Percentiles rank a stretch among this genome's conserved stretches.
Conservation (phyloP, 73 alveolate genomes). For the Tetrahymena thermophila region DNA sequence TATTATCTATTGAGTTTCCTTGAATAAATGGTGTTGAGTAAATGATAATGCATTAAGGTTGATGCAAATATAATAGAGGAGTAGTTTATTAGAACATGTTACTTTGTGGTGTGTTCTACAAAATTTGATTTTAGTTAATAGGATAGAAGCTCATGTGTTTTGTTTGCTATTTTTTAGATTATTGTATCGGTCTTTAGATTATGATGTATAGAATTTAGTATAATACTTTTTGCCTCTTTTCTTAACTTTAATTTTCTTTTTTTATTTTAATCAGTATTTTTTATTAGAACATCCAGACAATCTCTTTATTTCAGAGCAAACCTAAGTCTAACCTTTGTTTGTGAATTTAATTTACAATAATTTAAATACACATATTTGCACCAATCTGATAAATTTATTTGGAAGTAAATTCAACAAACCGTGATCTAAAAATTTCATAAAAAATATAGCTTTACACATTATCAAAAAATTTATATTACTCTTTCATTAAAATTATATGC, state of each 20-base stretch:
- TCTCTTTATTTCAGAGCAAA: not conserved
- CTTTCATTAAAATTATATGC: too few relatives aligned
- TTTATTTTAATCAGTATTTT: not conserved
- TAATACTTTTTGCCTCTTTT: not conserved
- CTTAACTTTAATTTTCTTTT: not conserved
- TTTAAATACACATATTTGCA: not conserved
- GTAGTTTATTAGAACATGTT: not conserved
- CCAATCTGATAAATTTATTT: not conserved
- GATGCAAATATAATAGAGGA: not conserved
- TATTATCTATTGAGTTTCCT: not conserved
- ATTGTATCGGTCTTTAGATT: not conserved
- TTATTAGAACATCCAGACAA: not conserved
- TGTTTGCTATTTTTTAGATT: not conserved
- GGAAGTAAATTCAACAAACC: not conserved
- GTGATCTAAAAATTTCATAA: too few relatives aligned
- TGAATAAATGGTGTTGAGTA: not conserved
- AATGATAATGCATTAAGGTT: not conserved
- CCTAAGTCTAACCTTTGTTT: not conserved
- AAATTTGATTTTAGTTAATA: too few relatives aligned
- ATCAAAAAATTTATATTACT: too few relatives aligned
- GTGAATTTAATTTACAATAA: not conserved
- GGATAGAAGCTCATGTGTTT: not conserved
- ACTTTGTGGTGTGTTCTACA: not conserved
- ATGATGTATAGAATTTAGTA: not conserved
- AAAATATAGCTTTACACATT: not conserved